Conservation (phyloP, 495 filamentous ascomycete genomes). For the Schizothecium vesticola region DNA sequence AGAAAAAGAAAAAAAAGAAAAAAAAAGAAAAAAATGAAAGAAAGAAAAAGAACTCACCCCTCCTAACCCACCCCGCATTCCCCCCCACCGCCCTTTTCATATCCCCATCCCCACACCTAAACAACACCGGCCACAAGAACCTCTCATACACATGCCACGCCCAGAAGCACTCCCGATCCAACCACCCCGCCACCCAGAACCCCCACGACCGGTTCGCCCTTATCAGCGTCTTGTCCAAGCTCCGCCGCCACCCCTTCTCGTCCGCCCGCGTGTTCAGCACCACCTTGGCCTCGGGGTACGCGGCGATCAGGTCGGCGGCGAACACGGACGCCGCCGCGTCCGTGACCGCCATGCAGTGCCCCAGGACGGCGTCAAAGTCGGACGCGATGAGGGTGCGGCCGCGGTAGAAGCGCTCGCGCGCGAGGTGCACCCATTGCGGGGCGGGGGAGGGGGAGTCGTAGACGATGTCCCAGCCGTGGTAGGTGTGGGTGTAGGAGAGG, state of each 20-base stretch:
- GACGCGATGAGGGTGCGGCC: constrained; percentile 38
- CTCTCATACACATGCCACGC: constrained; percentile 26
- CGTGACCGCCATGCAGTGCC: constrained; percentile 38
- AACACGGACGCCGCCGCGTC: constrained; percentile 42
- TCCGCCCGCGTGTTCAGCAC: constrained; percentile 38
- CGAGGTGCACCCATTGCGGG: constrained; percentile 41
- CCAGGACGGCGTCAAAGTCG: constrained; percentile 45
- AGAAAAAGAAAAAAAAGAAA: not conserved
- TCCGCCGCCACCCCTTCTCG: constrained; percentile 37
- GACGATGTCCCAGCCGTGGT: constrained; percentile 61
- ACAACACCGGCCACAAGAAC: constrained; percentile 26
- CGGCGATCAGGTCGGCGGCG: constrained; percentile 35
- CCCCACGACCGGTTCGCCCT: constrained; percentile 21
- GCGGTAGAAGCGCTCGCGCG: constrained; percentile 21
- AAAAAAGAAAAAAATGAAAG: not conserved
- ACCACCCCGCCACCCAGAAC: constrained; percentile 19
- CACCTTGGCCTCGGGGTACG: constrained; percentile 45
- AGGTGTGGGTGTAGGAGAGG: constrained; percentile 57
- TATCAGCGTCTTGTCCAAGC: constrained; percentile 19
- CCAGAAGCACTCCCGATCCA: constrained; percentile 26
- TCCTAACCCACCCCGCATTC: constrained; percentile 20
- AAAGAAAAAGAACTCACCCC: constrained; percentile 16
- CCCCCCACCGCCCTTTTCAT: constrained; percentile 16
- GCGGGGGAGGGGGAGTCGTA: constrained; percentile 57
- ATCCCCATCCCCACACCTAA: constrained; percentile 20